phyloP scores from a whole-genome alignment of 2,329 filamentous ascomycete genomes.

The Trichoderma sp. region DNA sequence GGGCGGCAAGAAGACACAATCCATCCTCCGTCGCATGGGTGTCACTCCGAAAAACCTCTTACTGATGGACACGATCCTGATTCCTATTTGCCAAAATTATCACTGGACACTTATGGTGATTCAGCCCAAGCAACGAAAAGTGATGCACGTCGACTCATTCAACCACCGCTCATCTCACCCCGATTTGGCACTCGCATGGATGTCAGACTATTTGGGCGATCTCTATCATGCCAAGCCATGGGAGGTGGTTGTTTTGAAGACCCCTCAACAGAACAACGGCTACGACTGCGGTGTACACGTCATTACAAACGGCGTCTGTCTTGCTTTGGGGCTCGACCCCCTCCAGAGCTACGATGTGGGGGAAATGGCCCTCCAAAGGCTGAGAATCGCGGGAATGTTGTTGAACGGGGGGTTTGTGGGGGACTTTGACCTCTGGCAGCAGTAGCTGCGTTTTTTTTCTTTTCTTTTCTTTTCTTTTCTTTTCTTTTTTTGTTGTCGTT shows the following conservation, averaged over 20 bases:
- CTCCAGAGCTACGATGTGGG: slow-evolving; percentile 46
- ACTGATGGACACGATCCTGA: slow-evolving; percentile 63
- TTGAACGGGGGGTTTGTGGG: slow-evolving; percentile 65
- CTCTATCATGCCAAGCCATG: slow-evolving; percentile 52
- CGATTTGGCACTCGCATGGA: slow-evolving; percentile 49
- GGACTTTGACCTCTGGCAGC: slow-evolving; percentile 46
- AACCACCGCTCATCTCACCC: slow-evolving; percentile 27
- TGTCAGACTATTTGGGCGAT: slow-evolving; percentile 39
- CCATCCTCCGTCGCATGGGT: slow-evolving; percentile 56
- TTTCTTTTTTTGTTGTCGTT: background rate
- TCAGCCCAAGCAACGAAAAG: slow-evolving; percentile 55
- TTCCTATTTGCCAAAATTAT: slow-evolving; percentile 62
- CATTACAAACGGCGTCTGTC: slow-evolving; percentile 68
- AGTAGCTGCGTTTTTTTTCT: background rate
- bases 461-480: background rate
- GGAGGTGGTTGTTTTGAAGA: slow-evolving; percentile 60
- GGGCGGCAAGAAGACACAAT: slow-evolving; percentile 47
- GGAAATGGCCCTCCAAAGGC: slow-evolving; percentile 60
- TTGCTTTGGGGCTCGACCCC: slow-evolving; percentile 54
- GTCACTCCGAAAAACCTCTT: slow-evolving; percentile 61
- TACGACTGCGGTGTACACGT: slow-evolving; percentile 78
- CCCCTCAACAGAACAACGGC: slow-evolving; percentile 61
- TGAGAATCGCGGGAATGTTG: slow-evolving; percentile 62
- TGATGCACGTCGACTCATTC: slow-evolving; percentile 71
- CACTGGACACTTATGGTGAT: slow-evolving; percentile 76